Evolutionary conservation across 805 yeast species (phyloP).

Genomic region (Schizosaccharomyces japonicus): DNA sequence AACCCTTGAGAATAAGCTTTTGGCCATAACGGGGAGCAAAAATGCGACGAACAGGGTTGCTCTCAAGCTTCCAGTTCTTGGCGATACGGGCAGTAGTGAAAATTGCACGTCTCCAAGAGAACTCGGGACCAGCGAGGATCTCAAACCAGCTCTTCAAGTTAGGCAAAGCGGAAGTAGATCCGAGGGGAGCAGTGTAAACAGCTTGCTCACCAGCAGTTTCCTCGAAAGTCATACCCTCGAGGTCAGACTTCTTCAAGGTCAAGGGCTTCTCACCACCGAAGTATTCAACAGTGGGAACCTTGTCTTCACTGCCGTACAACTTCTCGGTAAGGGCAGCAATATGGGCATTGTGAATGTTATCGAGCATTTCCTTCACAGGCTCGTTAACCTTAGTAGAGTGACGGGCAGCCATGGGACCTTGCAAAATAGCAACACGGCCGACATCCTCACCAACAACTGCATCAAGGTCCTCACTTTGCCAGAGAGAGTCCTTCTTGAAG

Average conservation of each 20-base stretch:
- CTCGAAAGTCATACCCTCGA: slow-evolving; percentile 6
- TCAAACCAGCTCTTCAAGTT: slow-evolving; percentile 42
- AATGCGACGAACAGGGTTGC: slow-evolving; percentile 59
- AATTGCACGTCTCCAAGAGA: slow-evolving; percentile 82
- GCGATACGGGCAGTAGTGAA: slow-evolving; percentile 55
- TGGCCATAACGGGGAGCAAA: slow-evolving; percentile 49
- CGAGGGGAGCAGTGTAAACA: slow-evolving; percentile 20
- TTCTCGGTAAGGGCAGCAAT: slow-evolving; percentile 37
- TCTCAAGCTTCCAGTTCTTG: slow-evolving; percentile 58
- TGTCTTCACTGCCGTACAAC: slow-evolving; percentile 47
- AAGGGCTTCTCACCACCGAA: slow-evolving; percentile 34
- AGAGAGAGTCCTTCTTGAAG: slow-evolving; percentile 94
- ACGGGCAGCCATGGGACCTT: slow-evolving; percentile 96
- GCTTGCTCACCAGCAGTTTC: slow-evolving; percentile 13
- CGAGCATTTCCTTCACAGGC: slow-evolving; percentile 79
- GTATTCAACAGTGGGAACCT: slow-evolving; percentile 72
- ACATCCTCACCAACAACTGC: slow-evolving; percentile 91
- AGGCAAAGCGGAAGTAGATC: slow-evolving; percentile 16
- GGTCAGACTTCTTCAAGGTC: neutral
- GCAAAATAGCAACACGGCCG: slow-evolving; percentile 94
- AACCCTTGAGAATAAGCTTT: slow-evolving; percentile 36
- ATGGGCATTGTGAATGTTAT: slow-evolving; percentile 75
- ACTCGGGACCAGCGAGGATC: slow-evolving; percentile 51
- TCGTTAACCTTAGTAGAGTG: slow-evolving; percentile 68
- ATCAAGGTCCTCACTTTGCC: slow-evolving; percentile 96